Evolutionary conservation across 2,329 filamentous ascomycete genomes (phyloP), one percentile per base, ranked within the genome.

Genomic region (Bipolaris gigantea): DNA sequence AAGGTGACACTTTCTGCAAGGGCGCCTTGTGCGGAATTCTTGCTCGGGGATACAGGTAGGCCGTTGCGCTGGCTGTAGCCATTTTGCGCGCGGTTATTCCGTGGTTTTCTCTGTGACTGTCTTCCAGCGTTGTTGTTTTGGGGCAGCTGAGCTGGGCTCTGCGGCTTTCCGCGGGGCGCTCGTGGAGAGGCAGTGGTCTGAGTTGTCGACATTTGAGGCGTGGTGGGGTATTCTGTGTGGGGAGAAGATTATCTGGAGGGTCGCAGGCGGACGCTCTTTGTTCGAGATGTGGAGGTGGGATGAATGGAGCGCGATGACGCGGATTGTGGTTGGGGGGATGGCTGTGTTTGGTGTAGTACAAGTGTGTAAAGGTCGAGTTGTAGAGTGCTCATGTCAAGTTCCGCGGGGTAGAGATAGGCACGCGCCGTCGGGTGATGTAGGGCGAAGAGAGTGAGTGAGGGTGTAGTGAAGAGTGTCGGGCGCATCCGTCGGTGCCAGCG

Each of bases 381-480:
- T 69, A 66, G 57, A 68, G 65, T 59, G 63, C 63, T 68, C 71
- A 73, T 73, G 55, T 72, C 71, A 69, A 71, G 66, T 55, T 56
- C 53, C 38, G 60, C 50, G 45, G 59, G 46, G 55, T 64, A 64
- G 53, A 59, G 61, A 62, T 61, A 57, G 61, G 61, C 57, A 55
- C 57, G 59, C 56, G 64, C 60, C 53, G 59, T 56, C 34, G 51
- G 49, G 59, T 58, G 48, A 55, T 47, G 32, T 57, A 50, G 53
- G 43, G 46, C 30, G 50, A 39, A 41, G 40, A 23, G 38, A 23
- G 38, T 40, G 38, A 39, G 56, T 42, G 55, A 48, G 45, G 34
- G 48, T 48, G 60, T 50, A 23, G 49, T 49, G 49, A 56, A 48
- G 58, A 57, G 61, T 46, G 50, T 53, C 27, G 53, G 53, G 41